A percentile compares a stretch with the other conserved stretches of the same genome.
Evolutionary conservation across 2,329 filamentous ascomycete genomes (phyloP).

Genomic region (Claviceps fusiformis): DNA sequence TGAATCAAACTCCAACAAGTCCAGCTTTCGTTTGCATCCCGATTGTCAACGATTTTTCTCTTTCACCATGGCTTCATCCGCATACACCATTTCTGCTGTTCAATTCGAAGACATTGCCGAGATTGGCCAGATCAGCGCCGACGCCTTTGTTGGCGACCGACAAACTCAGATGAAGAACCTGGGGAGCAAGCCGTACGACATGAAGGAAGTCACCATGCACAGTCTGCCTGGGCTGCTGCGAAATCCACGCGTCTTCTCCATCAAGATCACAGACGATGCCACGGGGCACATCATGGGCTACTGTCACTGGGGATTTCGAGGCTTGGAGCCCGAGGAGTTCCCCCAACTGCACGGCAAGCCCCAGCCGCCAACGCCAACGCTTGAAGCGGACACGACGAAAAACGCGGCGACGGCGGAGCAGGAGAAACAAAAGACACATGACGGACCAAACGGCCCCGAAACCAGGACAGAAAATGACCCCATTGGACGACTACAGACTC

Average conservation of each 20-base stretch:
- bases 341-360: slow-evolving; percentile 9
- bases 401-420: background rate
- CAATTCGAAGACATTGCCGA: slow-evolving; percentile 16
- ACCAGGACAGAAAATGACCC: slow-evolving; percentile 9
- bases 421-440: background rate
- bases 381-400: background rate
- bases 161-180: slow-evolving; percentile 24
- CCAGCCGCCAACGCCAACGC: no score
- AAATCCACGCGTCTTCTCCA: slow-evolving; percentile 12
- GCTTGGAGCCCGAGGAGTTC: slow-evolving; percentile 14
- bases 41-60: no score
- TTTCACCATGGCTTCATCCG: slow-evolving; percentile 9
- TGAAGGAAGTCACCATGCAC: slow-evolving; percentile 13
- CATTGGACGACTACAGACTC: slow-evolving; percentile 16
- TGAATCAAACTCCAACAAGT: no score
- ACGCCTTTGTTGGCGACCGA: slow-evolving; percentile 19
- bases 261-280: slow-evolving; percentile 20
- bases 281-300: slow-evolving; percentile 17
- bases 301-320: slow-evolving; percentile 19
- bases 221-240: slow-evolving; percentile 13
- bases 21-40: no score
- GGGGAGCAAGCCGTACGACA: slow-evolving; percentile 15
- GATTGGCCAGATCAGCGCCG: slow-evolving; percentile 15
- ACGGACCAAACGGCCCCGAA: background rate
- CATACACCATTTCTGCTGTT: slow-evolving; percentile 11